A percentile compares a stretch with the other conserved stretches of the same genome.
Evolutionary conservation across 2,329 filamentous ascomycete species (phyloP).

Genomic region (Scleromitrula shiraiana): DNA sequence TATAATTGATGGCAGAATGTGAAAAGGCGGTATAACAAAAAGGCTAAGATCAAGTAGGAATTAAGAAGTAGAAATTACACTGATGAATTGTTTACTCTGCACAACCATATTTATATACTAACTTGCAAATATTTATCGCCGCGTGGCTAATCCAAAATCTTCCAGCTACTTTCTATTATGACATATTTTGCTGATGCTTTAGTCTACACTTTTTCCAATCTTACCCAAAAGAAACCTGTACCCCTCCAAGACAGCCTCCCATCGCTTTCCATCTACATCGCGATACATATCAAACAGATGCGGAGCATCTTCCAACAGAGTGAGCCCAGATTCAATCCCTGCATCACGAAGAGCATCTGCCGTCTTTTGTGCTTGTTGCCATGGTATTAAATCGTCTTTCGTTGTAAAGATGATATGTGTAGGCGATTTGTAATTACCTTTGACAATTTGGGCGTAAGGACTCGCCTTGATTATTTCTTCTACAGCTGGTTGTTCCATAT

Average conservation of each 20-base stretch:
- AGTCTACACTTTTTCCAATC: no score
- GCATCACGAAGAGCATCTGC: slow-evolving; percentile 18
- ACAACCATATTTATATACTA: no score
- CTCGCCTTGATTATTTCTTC: slow-evolving; percentile 18
- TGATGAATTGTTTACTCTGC: no score
- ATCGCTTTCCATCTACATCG: not conserved
- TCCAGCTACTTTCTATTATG: no score
- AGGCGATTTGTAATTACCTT: slow-evolving; percentile 28
- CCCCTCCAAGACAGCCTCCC: not conserved
- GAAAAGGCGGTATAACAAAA: no score
- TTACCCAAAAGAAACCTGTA: slow-evolving; percentile 22
- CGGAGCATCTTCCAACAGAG: not conserved
- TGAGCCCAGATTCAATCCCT: slow-evolving; percentile 10
- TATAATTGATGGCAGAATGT: no score
- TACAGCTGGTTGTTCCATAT: not conserved
- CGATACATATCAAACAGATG: slow-evolving; percentile 10
- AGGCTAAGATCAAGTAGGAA: no score
- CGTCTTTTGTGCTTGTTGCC: slow-evolving; percentile 24
- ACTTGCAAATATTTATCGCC: no score
- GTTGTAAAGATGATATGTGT: slow-evolving; percentile 30
- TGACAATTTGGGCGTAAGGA: slow-evolving; percentile 28
- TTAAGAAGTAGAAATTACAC: no score
- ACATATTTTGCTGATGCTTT: no score
- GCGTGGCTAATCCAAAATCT: no score
- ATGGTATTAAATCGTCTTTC: slow-evolving; percentile 31